Conservation (phyloP, 257 asterid genomes). For the Solanum phureja region DNA sequence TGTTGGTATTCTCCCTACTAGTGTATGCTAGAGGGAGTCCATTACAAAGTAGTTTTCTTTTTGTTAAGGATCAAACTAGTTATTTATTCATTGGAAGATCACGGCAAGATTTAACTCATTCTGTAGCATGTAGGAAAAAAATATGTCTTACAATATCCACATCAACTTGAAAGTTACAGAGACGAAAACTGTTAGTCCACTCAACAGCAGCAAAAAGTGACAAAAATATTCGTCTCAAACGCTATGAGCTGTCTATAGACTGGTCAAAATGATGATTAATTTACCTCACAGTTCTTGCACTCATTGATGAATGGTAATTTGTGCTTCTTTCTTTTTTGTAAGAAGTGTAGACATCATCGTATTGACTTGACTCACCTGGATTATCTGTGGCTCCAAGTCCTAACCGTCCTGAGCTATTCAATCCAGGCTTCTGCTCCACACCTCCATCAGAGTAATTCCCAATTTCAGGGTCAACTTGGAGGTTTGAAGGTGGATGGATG, state of each 20-base stretch:
- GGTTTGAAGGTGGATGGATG: conserved; percentile 75
- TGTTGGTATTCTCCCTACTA: background rate
- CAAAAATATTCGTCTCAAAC: background rate
- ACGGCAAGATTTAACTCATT: background rate
- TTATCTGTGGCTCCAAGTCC: conserved; percentile 73
- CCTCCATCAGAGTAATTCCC: conserved; percentile 58
- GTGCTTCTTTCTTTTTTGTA: conserved; percentile 81
- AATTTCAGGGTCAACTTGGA: conserved; percentile 47
- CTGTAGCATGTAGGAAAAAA: background rate
- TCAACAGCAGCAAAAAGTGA: background rate
- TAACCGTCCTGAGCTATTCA: conserved; percentile 53
- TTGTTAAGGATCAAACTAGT: background rate
- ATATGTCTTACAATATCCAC: background rate
- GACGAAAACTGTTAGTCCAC: background rate
- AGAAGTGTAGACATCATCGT: conserved; percentile 87
- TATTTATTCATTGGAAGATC: background rate
- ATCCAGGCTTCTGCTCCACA: conserved; percentile 51
- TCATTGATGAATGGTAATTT: conserved; percentile 71
- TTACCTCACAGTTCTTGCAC: conserved; percentile 43
- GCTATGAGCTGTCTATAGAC: background rate
- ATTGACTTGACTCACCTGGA: conserved; percentile 72
- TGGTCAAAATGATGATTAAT: background rate
- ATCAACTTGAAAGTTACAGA: background rate
- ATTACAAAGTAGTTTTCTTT: background rate
- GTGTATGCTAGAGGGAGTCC: background rate